Base-by-base conservation (phyloP, 495 filamentous ascomycete species). In the Cercophora samala region DNA sequence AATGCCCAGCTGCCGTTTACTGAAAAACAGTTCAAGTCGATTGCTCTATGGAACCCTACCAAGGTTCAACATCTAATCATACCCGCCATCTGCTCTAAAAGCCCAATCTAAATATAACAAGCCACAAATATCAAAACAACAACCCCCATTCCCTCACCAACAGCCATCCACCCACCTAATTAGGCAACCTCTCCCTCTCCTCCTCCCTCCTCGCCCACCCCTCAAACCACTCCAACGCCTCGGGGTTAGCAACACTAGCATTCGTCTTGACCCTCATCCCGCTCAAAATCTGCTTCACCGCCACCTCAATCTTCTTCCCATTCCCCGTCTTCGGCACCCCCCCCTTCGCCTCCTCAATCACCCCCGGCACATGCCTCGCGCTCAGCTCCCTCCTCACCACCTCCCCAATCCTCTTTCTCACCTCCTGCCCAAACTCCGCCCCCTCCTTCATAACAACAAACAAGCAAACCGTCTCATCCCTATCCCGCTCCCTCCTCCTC, bases 291-390 rank as follows among this genome's bases (percentile, higher is more conserved):
- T 96, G 92, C 80, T 97, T 97, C 25, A 96, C 93, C 2, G 92
- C 90, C 42, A 93, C 91, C 74, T 97, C 93, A 52, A 97, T 91
- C 80, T 97, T 97, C 81, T 97, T 97, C 54, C 93, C 93, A 73
- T 97, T 97, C 0, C 87, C 88, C 29, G 93, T 97, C 70, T 92
- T 88, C 1, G 93, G 93, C 58, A 97, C 92, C 59, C 94, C 92
- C 0, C 73, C 79, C 2, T 26, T 85, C 62, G 88, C 91, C 73
- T 88, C 87, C 67, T 92, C 91, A 55, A 96, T 82, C n/a, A 93
- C 78, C 0, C 86, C 88, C 5, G 93, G 93, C 8, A 97, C 91
- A 81, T 97, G 93, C 59, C 93, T 86, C 19, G 91, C 88, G 70
- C 90, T 94, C 66, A 97, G 79, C 74, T 93, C 91, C 66, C 83